Conservation (phyloP, 768 basidiomycete genomes). For the Tylopilus sp. region DNA sequence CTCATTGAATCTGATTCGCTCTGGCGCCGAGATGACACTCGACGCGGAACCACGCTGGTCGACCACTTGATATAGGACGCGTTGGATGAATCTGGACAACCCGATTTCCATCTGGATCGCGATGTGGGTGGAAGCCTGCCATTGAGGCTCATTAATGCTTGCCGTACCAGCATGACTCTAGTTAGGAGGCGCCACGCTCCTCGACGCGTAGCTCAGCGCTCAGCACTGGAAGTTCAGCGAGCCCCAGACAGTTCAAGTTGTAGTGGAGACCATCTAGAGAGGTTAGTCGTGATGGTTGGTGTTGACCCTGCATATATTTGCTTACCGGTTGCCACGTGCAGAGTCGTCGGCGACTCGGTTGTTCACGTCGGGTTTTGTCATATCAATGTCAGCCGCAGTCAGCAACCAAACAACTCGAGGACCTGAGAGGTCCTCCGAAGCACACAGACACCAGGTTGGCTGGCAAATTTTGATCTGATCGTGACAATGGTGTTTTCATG, state of each 20-base stretch:
- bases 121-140: conserved; percentile 14
- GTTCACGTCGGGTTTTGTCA: conserved; percentile 10
- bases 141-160: conserved; percentile 17
- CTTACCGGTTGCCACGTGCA: conserved; percentile 8
- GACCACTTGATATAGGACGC: conserved; percentile 8
- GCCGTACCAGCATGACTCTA: conserved; percentile 9
- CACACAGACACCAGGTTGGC: neutral
- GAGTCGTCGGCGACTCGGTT: conserved; percentile 3
- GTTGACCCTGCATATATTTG: no score
- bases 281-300: neutral
- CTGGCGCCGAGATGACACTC: conserved; percentile 26
- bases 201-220: neutral
- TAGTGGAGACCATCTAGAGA: neutral
- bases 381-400: neutral
- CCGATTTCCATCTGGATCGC: conserved; percentile 1
- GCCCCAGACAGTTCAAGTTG: neutral
- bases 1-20: conserved; percentile 16
- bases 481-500: conserved; percentile 46
- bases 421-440: conserved; percentile 3
- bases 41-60: conserved; percentile 1
- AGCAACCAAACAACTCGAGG: neutral
- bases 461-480: neutral
- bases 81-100: conserved; percentile 6
- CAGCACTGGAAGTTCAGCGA: conserved; percentile 1
- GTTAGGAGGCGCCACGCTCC: conserved; percentile 5